phyloP scores from a whole-genome alignment of 768 basidiomycete genomes.

The Tricholoma sp. region DNA sequence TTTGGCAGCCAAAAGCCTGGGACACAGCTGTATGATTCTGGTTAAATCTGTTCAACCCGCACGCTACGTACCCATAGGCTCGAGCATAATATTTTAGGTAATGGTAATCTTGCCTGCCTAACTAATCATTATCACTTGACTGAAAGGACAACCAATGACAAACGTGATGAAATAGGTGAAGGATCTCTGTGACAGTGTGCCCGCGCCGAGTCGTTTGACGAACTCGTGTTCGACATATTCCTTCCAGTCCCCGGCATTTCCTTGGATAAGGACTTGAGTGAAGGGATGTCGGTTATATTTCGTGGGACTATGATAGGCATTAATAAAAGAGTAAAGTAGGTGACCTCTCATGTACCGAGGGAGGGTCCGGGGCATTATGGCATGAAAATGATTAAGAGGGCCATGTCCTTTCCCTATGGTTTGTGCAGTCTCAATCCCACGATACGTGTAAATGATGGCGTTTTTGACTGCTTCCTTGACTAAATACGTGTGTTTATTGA shows the following conservation, averaged over 20 bases:
- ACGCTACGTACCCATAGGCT: slow-evolving; percentile 56
- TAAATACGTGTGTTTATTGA: slow-evolving; percentile 15
- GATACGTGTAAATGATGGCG: slow-evolving; percentile 71
- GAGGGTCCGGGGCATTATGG: slow-evolving; percentile 41
- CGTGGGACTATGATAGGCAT: slow-evolving; percentile 42
- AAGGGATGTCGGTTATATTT: slow-evolving; percentile 63
- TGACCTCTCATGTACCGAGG: slow-evolving; percentile 32
- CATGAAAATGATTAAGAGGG: slow-evolving; percentile 83
- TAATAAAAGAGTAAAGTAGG: background rate
- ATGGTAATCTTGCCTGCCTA: slow-evolving; percentile 68
- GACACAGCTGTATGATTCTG: background rate
- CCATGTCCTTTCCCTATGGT: slow-evolving; percentile 73
- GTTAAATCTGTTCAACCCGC: background rate
- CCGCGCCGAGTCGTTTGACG: slow-evolving; percentile 68
- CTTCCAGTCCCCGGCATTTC: slow-evolving; percentile 55
- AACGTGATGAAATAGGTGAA: slow-evolving; percentile 88
- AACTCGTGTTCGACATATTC: slow-evolving; percentile 82
- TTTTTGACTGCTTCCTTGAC: slow-evolving; percentile 52
- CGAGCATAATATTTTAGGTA: slow-evolving; percentile 83
- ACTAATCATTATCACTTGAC: background rate
- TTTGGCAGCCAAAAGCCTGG: slow-evolving; percentile 77
- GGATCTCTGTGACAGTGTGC: slow-evolving; percentile 55
- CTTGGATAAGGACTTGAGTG: slow-evolving; percentile 55
- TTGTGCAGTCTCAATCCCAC: slow-evolving; percentile 65
- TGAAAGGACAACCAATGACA: slow-evolving; percentile 13